Conservation (phyloP, 164 flowering plant species). For the Paratinospora sagittata region DNA sequence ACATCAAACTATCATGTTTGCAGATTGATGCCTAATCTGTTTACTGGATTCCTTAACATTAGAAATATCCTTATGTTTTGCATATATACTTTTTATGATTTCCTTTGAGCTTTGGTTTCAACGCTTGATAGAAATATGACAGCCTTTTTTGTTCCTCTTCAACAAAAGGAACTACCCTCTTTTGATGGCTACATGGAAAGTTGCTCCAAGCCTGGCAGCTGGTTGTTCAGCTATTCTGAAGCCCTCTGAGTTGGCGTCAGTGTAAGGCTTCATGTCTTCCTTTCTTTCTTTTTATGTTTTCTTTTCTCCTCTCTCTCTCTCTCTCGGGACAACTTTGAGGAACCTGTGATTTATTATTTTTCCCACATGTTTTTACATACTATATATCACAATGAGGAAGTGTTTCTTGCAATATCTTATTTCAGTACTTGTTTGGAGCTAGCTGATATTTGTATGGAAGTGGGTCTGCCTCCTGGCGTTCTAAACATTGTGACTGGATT, state of each 20-base stretch:
- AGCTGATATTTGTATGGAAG: conserved; percentile 77
- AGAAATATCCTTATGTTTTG: not conserved
- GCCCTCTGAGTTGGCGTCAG: conserved; percentile 90
- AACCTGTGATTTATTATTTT: not conserved
- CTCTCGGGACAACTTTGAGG: not conserved
- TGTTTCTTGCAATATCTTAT: conserved; percentile 3
- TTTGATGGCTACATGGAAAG: conserved; percentile 96
- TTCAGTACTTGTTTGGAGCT: conserved; percentile 94
- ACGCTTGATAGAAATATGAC: not conserved
- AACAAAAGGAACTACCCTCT: conserved; percentile 85
- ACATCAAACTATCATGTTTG: too few relatives aligned
- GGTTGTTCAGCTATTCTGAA: conserved; percentile 93
- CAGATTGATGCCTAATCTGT: too few relatives aligned
- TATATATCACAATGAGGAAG: not conserved
- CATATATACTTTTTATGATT: not conserved
- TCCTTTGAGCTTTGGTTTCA: not conserved
- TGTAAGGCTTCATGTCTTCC: conserved; percentile 41
- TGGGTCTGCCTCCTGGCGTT: conserved; percentile 92
- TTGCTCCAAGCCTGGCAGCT: conserved; percentile 97
- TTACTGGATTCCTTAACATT: too few relatives aligned
- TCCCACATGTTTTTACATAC: not conserved
- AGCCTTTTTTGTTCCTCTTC: not conserved
- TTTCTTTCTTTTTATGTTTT: not conserved
- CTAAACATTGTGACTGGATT: conserved; percentile 84
- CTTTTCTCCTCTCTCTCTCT: not conserved